Evolutionary conservation across 768 basidiomycete genomes (phyloP).

Genomic region (Fistulinella prunicolor): DNA sequence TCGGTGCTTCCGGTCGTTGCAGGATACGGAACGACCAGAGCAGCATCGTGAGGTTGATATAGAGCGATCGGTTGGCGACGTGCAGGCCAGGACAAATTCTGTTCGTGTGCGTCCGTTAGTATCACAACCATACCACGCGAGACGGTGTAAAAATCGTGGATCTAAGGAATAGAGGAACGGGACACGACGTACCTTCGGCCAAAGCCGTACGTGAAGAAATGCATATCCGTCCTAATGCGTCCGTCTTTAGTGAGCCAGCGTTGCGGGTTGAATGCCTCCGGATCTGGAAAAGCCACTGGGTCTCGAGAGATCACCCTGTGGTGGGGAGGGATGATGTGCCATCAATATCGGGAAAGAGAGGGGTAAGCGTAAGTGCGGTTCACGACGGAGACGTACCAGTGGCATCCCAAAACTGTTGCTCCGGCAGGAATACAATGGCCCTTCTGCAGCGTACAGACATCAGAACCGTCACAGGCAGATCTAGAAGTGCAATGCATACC

Average conservation of each 20-base stretch:
- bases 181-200: slow-evolving; percentile 32
- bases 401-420: slow-evolving; percentile 16
- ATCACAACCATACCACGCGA: too few species aligned
- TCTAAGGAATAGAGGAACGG: too few species aligned
- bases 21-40: slow-evolving; percentile 60
- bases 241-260: slow-evolving; percentile 50
- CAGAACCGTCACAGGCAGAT: slow-evolving; percentile 26
- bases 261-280: slow-evolving; percentile 55
- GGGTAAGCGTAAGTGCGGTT: too few species aligned
- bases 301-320: slow-evolving; percentile 52
- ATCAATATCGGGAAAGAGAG: too few species aligned
- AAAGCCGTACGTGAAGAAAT: slow-evolving; percentile 50
- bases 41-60: slow-evolving; percentile 56
- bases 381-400: slow-evolving; percentile 13
- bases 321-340: not conserved
- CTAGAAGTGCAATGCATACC: slow-evolving; percentile 29
- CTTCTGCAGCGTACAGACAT: slow-evolving; percentile 4
- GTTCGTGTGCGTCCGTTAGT: not conserved
- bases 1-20: slow-evolving; percentile 45
- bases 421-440: slow-evolving; percentile 25
- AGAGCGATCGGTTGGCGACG: slow-evolving; percentile 45
- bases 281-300: slow-evolving; percentile 52
- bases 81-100: slow-evolving; percentile 62
- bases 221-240: slow-evolving; percentile 43
- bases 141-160: too few species aligned